Base-by-base conservation (phyloP, 2,329 filamentous ascomycete species). In the Phoma sp. region DNA sequence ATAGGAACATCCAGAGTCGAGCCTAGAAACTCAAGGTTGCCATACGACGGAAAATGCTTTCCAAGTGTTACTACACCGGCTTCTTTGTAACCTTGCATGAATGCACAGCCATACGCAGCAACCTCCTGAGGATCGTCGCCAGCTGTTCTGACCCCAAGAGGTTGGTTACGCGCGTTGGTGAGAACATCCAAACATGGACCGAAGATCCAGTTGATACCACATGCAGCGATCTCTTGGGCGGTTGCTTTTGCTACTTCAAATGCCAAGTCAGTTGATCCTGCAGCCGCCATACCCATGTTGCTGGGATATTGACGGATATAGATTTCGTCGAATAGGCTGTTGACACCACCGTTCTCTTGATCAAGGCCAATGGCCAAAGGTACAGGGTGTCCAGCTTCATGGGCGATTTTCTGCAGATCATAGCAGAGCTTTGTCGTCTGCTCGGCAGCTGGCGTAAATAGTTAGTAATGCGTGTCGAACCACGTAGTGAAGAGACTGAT, bases 271-370 rank as follows among this genome's bases (percentile, higher is more conserved):
- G 87, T 88, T 9, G 89, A 93, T 23, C 93, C 91, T 4, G 93
- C 92, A 22, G 95, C 95, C n/a, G 93, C 92, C 57, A 97, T 83
- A 10, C 93, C 93, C 93, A 99, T 98, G 59, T 93, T 90, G 69
- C 93, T 96, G 7, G 95, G 95, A 65, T 96, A 99, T 72, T 98
- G 95, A 62, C 91, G 92, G 64, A 98, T 93, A 72, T 93, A 95
- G 68, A 95, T 91, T 65, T 96, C 92, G 73, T 98, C 93, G 69
- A 96, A 97, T 2, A 98, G 83, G 76, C 91, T 96, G 78, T 97
- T 98, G 73, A 97, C 93, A 3, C 93, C 93, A 60, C 95, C 95
- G 85, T 99, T 98, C 75, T 99, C 95, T 73, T 99, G 95, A 71
- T 98, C 95, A 33, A 98, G 80, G 35, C 90, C 93, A 65, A 99